Percentiles rank a stretch among this genome's conserved stretches.
These are phyloP conservation scores for Fraxinus cuspidata DNA, from an alignment of 257 asterid species.

Conservation along the genomic window DNA sequence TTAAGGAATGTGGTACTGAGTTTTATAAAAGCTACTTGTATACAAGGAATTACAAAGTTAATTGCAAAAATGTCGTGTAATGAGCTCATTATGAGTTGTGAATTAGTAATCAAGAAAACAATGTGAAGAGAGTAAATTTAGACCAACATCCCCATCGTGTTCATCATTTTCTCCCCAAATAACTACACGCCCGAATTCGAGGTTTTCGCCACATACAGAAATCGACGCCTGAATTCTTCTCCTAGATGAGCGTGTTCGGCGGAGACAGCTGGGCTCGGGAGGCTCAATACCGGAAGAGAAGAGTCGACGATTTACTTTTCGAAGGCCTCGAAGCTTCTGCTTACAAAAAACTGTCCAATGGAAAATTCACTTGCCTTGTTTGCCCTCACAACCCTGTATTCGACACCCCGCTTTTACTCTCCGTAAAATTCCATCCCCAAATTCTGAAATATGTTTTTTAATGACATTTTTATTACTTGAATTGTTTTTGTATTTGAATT, in stretches of 20 bases:
- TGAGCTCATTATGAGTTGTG: no score
- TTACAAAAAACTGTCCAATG: slow-evolving; percentile 59
- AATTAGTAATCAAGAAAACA: no score
- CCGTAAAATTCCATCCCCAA: slow-evolving; percentile 42
- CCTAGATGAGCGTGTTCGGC: slow-evolving; percentile 71
- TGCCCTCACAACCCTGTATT: slow-evolving; percentile 65
- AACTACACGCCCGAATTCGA: not conserved
- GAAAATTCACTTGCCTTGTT: slow-evolving; percentile 66
- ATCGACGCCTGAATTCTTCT: not conserved
- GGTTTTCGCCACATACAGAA: not conserved
- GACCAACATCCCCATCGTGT: not conserved
- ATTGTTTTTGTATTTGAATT: not conserved
- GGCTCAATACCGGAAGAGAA: slow-evolving; percentile 66
- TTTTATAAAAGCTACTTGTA: no score
- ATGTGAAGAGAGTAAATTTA: no score
- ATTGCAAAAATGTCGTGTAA: no score
- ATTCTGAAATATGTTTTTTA: not conserved
- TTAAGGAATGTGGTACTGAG: no score
- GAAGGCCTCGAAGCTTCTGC: slow-evolving; percentile 51
- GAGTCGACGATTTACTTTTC: slow-evolving; percentile 58
- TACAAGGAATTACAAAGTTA: no score
- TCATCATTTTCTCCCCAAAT: not conserved
- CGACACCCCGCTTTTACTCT: slow-evolving; percentile 58
- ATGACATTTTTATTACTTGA: not conserved
- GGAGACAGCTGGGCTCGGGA: slow-evolving; percentile 83